These are phyloP conservation scores for Pseudonitzschia delicatissima DNA, from an alignment of 108 stramenopile genomes.

Conservation along the genomic window DNA sequence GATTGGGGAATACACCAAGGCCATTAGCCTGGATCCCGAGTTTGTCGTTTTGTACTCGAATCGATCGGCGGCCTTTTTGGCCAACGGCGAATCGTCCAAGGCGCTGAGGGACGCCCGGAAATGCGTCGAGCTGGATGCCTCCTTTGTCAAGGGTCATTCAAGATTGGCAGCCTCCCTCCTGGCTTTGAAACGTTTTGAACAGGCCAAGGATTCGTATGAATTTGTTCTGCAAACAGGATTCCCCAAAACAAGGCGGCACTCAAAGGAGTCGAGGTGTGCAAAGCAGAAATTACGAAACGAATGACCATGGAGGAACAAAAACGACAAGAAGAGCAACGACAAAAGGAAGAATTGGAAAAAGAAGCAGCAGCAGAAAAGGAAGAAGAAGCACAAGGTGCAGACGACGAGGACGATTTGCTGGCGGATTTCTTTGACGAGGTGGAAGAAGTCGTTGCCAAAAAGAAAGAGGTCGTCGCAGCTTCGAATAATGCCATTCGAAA, in stretches of 20 bases:
- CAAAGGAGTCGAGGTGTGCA: constrained; percentile 64
- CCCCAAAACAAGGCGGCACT: constrained; percentile 51
- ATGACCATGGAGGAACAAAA: constrained; percentile 34
- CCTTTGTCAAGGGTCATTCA: constrained; percentile 67
- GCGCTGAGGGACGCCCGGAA: constrained; percentile 69
- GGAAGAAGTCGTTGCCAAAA: constrained; percentile 66
- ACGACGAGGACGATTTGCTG: constrained; percentile 58
- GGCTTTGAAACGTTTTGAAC: constrained; percentile 59
- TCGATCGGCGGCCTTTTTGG: constrained; percentile 81
- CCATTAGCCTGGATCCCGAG: constrained; percentile 65
- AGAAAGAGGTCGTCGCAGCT: constrained; percentile 29
- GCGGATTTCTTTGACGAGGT: constrained; percentile 87
- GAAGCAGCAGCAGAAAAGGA: constrained; percentile 20
- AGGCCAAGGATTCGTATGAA: constrained; percentile 58
- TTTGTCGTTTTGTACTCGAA: constrained; percentile 63
- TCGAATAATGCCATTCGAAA: constrained; percentile 68
- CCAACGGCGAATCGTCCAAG: constrained; percentile 67
- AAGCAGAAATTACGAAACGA: constrained; percentile 32
- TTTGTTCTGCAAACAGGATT: constrained; percentile 53
- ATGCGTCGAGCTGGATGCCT: constrained; percentile 45
- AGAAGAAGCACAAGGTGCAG: constrained; percentile 20
- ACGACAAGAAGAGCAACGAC: constrained; percentile 34
- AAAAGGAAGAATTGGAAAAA: constrained; percentile 32
- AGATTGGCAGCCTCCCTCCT: constrained; percentile 77
- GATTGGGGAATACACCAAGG: constrained; percentile 63